These are phyloP conservation scores for Penicillium sp. DNA, from an alignment of 2,329 filamentous ascomycete species.

Conservation along the genomic window DNA sequence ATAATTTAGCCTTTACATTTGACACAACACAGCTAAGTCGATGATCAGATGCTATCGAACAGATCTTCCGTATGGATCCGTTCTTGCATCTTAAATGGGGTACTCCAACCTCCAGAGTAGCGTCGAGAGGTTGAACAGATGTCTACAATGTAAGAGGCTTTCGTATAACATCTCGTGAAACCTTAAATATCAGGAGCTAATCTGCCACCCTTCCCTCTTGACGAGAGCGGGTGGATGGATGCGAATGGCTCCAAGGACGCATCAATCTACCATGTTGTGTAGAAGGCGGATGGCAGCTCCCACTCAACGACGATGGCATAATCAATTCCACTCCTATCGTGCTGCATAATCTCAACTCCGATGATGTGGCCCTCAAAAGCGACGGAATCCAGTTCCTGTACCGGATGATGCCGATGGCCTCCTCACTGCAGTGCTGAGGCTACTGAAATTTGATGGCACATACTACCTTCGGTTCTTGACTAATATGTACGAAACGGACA, in stretches of 20 bases:
- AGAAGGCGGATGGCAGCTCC: too few relatives aligned
- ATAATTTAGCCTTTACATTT: background rate
- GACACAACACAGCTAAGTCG: too few relatives aligned
- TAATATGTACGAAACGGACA: conserved; percentile 52
- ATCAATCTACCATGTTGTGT: conserved; percentile 56
- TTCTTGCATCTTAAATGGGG: too few relatives aligned
- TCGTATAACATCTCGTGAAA: conserved; percentile 45
- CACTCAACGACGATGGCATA: too few relatives aligned
- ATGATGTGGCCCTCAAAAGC: conserved; percentile 53
- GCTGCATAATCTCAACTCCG: conserved; percentile 51
- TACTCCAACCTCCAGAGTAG: too few relatives aligned
- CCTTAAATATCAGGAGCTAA: conserved; percentile 49
- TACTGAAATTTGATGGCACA: conserved; percentile 46
- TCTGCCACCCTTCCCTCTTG: conserved; percentile 51
- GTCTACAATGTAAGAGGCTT: background rate
- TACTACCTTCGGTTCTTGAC: conserved; percentile 59
- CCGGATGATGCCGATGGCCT: conserved; percentile 59
- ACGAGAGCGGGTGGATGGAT: conserved; percentile 59
- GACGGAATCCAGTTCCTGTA: conserved; percentile 53
- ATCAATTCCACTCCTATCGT: conserved; percentile 53
- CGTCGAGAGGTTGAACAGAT: too few relatives aligned
- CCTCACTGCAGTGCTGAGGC: conserved; percentile 56
- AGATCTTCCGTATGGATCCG: too few relatives aligned
- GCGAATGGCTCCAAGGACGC: conserved; percentile 56
- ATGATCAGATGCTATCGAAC: too few relatives aligned